These are phyloP conservation scores for Carallia brachiata DNA, from an alignment of 345 rosid genomes.

Conservation along the genomic window DNA sequence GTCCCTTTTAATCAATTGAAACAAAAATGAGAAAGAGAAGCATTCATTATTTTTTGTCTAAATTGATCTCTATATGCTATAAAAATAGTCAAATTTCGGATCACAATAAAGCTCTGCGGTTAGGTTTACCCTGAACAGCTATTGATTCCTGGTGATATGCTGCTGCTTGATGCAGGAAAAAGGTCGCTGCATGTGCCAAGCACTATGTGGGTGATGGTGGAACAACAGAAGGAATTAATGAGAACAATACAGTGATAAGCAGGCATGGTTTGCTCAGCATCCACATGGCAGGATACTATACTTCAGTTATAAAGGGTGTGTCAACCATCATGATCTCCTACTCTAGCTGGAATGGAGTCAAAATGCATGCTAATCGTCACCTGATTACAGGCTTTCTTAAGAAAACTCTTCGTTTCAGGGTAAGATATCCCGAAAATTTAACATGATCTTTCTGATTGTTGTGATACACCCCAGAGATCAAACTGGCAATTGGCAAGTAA, in stretches of 20 bases:
- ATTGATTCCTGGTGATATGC: too few relatives aligned
- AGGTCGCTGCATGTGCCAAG: slow-evolving; percentile 91
- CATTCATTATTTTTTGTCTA: too few relatives aligned
- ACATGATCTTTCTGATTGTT: background rate
- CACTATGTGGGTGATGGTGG: slow-evolving; percentile 97
- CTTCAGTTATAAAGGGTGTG: slow-evolving; percentile 75
- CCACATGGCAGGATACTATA: slow-evolving; percentile 78
- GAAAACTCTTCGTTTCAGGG: slow-evolving; percentile 67
- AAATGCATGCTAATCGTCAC: slow-evolving; percentile 72
- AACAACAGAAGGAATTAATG: slow-evolving; percentile 65
- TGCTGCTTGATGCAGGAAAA: slow-evolving; percentile 39
- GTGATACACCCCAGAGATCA: too few relatives aligned
- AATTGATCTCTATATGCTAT: too few relatives aligned
- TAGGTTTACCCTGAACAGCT: too few relatives aligned
- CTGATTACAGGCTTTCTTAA: slow-evolving; percentile 77
- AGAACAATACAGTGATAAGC: slow-evolving; percentile 58
- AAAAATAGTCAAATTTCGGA: too few relatives aligned
- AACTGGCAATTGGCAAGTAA: too few relatives aligned
- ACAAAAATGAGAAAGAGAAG: too few relatives aligned
- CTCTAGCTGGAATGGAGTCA: slow-evolving; percentile 85
- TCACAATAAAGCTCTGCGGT: too few relatives aligned
- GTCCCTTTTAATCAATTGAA: too few relatives aligned
- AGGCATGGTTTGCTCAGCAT: slow-evolving; percentile 53
- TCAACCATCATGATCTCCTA: slow-evolving; percentile 85
- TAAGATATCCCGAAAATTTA: slow-evolving; percentile 16